Evolutionary conservation across 805 yeast species (phyloP), one percentile per base, ranked within the genome.

Genomic region (Wickerhamomyces strasburgensis): DNA sequence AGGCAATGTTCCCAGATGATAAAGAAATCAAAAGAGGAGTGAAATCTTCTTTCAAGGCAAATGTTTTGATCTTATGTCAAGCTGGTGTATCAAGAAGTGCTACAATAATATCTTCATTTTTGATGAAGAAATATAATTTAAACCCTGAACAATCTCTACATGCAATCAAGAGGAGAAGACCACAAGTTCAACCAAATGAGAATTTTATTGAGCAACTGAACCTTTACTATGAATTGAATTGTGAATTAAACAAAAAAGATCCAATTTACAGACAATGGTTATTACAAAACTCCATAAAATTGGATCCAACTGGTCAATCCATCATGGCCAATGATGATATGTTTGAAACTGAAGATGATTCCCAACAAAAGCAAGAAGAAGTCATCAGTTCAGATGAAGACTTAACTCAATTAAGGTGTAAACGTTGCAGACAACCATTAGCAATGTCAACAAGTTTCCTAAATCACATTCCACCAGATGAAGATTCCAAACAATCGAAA

Each of bases 41-140:
- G 18, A 50, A 33, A 42, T 52, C 43, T 54, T 49, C 37, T 41
- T 75, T 74, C 36, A 52, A 58, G 35, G 70, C 72, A 5, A 64
- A 67, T n/a, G 63, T 73, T 1, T 65, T 78, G 41, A 74, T 83
- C 9, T 86, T 83, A 54, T 85, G 95, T 58, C 85, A 90, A 41
- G 97, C 95, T 19, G 98, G 98, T 1, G 85, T 86, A 19, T 87
- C 96, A 1, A 69, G 98, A 46, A 84, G 96, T 5, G 90, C 84
- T 0, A 80, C 97, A 0, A 80, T 88, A 13, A 79, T 81, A 26
- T 78, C 85, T 33, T 95, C 97, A 0, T 95, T 86, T 57, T 75
- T 89, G 29, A 90, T 93, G 96, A 73, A 78, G 54, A 65, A 88
- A 34, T 68, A 82, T 57, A 70, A 75, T 1, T 67, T 87, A 50